Base-by-base conservation (phyloP, 306 rosid species). In the Hylodesmum podocarpum region DNA sequence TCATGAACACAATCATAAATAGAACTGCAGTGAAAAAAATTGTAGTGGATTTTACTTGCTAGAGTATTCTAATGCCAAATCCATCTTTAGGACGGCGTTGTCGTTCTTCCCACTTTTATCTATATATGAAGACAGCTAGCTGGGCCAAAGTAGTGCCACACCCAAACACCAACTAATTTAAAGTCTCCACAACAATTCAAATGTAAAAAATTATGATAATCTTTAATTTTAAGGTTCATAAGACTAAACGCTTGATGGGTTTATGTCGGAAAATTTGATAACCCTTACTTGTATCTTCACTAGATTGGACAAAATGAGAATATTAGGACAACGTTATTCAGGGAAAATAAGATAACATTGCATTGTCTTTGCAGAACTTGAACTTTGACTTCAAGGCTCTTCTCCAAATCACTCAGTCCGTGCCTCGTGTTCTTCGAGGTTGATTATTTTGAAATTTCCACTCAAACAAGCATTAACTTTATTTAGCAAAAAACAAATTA, bases 81-180 rank as follows among this genome's bases (percentile, higher is more conserved):
- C 25, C 55, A 62, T 41, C 72, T 63, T 68, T 65, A 43, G 64
- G 79, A 76, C 85, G 87, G 90, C 85, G 19, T 68, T 82, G 83
- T 64, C 81, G 27, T 8, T 78, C 70, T 57, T 68, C 15, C 29
- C 49, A 55, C 18, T 34, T 65, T 15, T 64, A 64, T 49, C 13
- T 24, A 31, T 19, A 24, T 57, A 64, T 28, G 21, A 37, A 24
- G 33, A 50, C 66, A 66, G 55, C 34, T 6, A 29, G 57, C 10
- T 21, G 65, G 31, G 50, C 65, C 47, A 70, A 46, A 33, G 14
- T 37, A 37, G 14, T 37, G 36, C 53, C 66, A 51, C 47, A 43
- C 46, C 49, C 69, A 57, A 55, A 84, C 59, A 71, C 55, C 27
- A 67, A 57, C 7, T n/a, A 34, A 21, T 37, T 81, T 31, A 44